Evolutionary conservation across 2,329 filamentous ascomycete species (phyloP).

Genomic region (Fusarium keratoplasticum): DNA sequence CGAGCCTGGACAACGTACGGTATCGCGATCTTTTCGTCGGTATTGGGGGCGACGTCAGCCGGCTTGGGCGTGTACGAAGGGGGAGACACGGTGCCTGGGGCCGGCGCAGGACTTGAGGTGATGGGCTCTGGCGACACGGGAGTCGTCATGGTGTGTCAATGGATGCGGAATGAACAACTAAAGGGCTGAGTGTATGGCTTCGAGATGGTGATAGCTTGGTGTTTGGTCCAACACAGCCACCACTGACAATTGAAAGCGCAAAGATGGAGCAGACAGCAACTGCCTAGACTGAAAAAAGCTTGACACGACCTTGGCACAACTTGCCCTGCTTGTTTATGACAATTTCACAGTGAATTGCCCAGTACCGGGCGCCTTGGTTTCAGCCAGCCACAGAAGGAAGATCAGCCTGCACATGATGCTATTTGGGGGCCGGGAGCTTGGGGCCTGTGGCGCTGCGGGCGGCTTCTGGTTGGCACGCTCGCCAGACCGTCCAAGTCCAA

Average conservation of each 20-base stretch:
- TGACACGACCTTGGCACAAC: background rate
- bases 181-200: background rate
- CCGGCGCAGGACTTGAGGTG: background rate
- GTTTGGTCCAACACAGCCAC: background rate
- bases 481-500: background rate
- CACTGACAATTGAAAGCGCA: background rate
- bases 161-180: background rate
- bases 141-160: slow-evolving; percentile 11
- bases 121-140: slow-evolving; percentile 23
- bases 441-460: background rate
- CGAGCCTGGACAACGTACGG: background rate
- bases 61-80: slow-evolving; percentile 31
- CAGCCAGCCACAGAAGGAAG: background rate
- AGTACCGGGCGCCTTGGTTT: background rate
- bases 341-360: background rate
- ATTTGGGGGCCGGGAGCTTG: background rate
- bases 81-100: slow-evolving; percentile 29
- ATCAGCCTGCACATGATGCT: background rate
- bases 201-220: background rate
- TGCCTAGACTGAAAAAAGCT: background rate
- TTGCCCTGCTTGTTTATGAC: background rate
- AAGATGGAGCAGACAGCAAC: background rate
- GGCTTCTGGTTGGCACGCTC: background rate
- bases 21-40: slow-evolving; percentile 40
- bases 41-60: background rate